phyloP scores from a whole-genome alignment of 176 grass and related monocot species.

The Raddia guianensis region DNA sequence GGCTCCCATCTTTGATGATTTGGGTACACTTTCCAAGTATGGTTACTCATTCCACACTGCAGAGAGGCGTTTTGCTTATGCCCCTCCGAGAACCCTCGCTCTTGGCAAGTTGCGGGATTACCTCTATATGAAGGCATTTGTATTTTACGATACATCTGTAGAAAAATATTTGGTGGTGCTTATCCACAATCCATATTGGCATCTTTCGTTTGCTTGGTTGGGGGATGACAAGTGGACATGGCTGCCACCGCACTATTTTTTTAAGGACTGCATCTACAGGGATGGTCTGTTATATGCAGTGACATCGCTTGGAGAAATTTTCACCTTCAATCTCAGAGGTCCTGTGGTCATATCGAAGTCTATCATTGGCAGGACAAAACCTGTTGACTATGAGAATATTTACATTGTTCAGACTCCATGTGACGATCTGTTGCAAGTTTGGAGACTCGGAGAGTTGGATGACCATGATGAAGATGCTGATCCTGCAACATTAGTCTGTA shows the following conservation, averaged over 20 bases:
- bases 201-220: background rate
- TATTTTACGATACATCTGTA: background rate
- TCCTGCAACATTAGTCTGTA: no score
- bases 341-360: no score
- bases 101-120: background rate
- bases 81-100: no score
- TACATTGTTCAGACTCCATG: no score
- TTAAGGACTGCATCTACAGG: background rate
- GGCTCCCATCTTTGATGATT: no score
- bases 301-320: no score
- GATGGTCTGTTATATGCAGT: background rate
- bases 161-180: background rate
- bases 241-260: background rate
- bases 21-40: no score
- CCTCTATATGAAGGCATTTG: background rate
- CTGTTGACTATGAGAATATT: no score
- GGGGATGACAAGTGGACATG: background rate
- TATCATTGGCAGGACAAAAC: no score
- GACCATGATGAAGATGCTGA: background rate
- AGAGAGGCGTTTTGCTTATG: no score
- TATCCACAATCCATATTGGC: background rate
- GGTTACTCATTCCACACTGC: no score
- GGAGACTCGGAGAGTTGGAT: background rate
- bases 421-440: background rate
- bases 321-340: no score